Evolutionary conservation across 805 yeast species (phyloP).

Genomic region (Hanseniaspora hatyaiensis): DNA sequence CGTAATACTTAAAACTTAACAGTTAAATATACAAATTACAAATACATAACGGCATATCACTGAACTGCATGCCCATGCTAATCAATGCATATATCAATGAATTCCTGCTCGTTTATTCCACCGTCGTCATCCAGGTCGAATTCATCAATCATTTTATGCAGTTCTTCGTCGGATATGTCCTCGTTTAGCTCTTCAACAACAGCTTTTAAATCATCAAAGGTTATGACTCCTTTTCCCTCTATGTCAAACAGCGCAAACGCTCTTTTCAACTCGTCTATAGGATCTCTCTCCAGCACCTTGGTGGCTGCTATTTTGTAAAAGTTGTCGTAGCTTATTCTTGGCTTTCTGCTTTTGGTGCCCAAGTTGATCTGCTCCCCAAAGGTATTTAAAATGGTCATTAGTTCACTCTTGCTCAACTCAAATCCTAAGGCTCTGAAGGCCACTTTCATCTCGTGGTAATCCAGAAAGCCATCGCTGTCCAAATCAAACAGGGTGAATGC

Average conservation of each 20-base stretch:
- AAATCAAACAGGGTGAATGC: slow-evolving; percentile 86
- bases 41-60: too few relatives aligned
- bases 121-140: slow-evolving; percentile 95
- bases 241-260: slow-evolving; percentile 86
- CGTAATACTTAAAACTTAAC: too few relatives aligned
- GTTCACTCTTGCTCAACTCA: slow-evolving; percentile 64
- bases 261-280: slow-evolving; percentile 77
- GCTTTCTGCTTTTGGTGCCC: slow-evolving; percentile 41
- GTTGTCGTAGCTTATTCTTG: slow-evolving; percentile 65
- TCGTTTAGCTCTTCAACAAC: slow-evolving; percentile 92
- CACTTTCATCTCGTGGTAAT: slow-evolving; percentile 86
- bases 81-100: slow-evolving; percentile 77
- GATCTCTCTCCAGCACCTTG: slow-evolving; percentile 77
- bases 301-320: slow-evolving; percentile 65
- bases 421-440: slow-evolving; percentile 92
- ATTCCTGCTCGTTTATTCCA: slow-evolving; percentile 82
- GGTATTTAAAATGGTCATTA: slow-evolving; percentile 63
- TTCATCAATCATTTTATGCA: slow-evolving; percentile 94
- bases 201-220: slow-evolving; percentile 67
- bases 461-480: slow-evolving; percentile 81
- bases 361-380: slow-evolving; percentile 41
- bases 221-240: slow-evolving; percentile 75
- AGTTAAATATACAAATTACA: too few relatives aligned
- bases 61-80: too few relatives aligned
- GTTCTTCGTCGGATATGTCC: slow-evolving; percentile 79